Conservation (phyloP, 768 basidiomycete genomes). For the Russula griseocarnosa region DNA sequence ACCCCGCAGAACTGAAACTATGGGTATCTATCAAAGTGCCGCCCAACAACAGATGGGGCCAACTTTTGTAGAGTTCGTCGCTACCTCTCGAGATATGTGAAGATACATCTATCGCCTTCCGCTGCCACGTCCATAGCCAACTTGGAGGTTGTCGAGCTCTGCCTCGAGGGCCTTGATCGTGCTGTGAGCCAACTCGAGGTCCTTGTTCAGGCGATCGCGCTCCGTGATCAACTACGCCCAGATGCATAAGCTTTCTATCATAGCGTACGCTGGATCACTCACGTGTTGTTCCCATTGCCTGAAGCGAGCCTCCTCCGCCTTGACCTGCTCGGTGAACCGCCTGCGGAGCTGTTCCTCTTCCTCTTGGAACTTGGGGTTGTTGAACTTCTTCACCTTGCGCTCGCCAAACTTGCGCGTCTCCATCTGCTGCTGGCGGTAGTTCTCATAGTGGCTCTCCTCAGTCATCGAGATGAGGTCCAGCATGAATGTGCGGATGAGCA, state of each 20-base stretch:
- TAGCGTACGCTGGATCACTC: conserved; percentile 34
- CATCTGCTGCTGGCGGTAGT: conserved; percentile 98
- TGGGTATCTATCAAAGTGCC: conserved; percentile 23
- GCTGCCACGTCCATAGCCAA: conserved; percentile 76
- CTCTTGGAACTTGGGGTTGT: conserved; percentile 99
- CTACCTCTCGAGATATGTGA: neutral
- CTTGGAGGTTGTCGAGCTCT: conserved; percentile 86
- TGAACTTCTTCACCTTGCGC: conserved; percentile 95
- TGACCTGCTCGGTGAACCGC: conserved; percentile 99
- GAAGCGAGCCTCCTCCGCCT: conserved; percentile 95
- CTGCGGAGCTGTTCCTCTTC: conserved; percentile 96
- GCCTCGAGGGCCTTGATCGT: conserved; percentile 88
- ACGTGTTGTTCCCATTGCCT: conserved; percentile 99
- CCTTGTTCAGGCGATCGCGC: conserved; percentile 98
- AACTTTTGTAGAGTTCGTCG: conserved; percentile 6
- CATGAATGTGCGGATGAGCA: conserved; percentile 98
- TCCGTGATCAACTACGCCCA: conserved; percentile 87
- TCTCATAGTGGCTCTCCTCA: conserved; percentile 95
- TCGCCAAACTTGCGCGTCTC: conserved; percentile 99
- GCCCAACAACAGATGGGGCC: neutral
- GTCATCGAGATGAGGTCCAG: conserved; percentile 94
- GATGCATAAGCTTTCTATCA: conserved; percentile 25
- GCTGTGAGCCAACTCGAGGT: conserved; percentile 88
- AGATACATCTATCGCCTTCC: conserved; percentile 48
- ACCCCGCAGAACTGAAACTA: conserved; percentile 12